phyloP scores from a whole-genome alignment of 306 rosid species.

The Mucuna pruriens region DNA sequence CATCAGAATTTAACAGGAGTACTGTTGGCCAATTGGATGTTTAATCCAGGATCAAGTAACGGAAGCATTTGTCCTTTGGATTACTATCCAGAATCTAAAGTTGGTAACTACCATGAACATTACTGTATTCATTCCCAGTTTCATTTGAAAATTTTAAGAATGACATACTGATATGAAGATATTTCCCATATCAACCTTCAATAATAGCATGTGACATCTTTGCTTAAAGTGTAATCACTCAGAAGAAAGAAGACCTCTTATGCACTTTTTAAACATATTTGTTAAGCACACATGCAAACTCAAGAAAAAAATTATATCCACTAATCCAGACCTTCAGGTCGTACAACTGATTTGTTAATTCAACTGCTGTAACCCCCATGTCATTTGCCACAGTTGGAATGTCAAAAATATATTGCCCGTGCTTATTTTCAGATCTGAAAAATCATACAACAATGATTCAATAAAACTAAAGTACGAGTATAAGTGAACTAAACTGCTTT shows the following conservation, averaged over 20 bases:
- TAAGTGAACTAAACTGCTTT: conserved; percentile 27
- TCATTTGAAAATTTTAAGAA: neutral
- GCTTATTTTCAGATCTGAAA: conserved; percentile 87
- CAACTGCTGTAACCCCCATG: conserved; percentile 67
- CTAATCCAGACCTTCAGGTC: conserved; percentile 70
- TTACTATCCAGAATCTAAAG: conserved; percentile 4
- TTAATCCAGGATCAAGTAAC: neutral
- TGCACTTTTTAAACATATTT: conserved; percentile 14
- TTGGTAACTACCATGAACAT: neutral
- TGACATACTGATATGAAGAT: neutral
- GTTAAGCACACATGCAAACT: conserved; percentile 1
- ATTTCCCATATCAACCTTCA: neutral
- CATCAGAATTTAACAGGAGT: neutral
- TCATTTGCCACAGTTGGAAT: conserved; percentile 75
- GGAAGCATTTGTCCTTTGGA: neutral
- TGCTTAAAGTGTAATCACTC: neutral
- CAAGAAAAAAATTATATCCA: conserved; percentile 13
- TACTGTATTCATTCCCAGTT: neutral
- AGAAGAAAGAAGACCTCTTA: conserved; percentile 23
- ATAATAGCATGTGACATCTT: neutral
- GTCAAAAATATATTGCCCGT: conserved; percentile 81
- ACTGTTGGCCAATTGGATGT: neutral
- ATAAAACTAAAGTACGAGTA: conserved; percentile 30
- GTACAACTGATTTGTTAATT: conserved; percentile 66
- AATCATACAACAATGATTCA: conserved; percentile 29